Evolutionary conservation across 352 stramenopile species (phyloP).

Genomic region (Peronospora farinosa): DNA sequence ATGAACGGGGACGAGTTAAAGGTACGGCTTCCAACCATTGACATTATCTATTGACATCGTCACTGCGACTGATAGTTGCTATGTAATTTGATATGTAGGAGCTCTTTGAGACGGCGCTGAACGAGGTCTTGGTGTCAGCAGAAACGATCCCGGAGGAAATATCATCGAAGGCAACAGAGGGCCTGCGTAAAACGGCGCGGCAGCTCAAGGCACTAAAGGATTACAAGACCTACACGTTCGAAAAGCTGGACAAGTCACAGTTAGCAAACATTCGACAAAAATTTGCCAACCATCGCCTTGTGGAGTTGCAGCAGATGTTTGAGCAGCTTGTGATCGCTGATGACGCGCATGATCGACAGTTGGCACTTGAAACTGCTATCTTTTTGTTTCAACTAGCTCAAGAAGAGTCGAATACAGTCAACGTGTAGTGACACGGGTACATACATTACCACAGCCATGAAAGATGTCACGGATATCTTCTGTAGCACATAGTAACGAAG

Average conservation of each 20-base stretch:
- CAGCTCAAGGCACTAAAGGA: conserved; percentile 52
- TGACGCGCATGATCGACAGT: conserved; percentile 39
- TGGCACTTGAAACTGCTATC: conserved; percentile 51
- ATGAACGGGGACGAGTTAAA: conserved; percentile 72
- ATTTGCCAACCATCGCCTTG: conserved; percentile 54
- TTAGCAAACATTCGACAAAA: conserved; percentile 39
- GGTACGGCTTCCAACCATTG: conserved; percentile 17
- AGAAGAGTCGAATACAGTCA: conserved; percentile 23
- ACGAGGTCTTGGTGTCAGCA: conserved; percentile 52
- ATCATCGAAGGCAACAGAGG: conserved; percentile 45
- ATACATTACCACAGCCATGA: conserved; percentile 6
- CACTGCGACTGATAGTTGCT: background rate
- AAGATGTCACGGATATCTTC: conserved; percentile 5
- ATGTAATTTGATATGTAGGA: conserved; percentile 26
- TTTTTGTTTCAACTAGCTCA: conserved; percentile 66
- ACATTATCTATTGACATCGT: background rate
- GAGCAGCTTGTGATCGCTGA: conserved; percentile 55
- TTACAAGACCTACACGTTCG: conserved; percentile 41
- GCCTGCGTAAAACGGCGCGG: conserved; percentile 33
- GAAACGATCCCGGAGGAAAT: conserved; percentile 51
- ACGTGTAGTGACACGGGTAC: conserved; percentile 12
- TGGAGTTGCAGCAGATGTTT: conserved; percentile 62
- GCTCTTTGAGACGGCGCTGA: conserved; percentile 61
- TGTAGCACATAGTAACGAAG: background rate
- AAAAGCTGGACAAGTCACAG: conserved; percentile 37